Base-by-base conservation (phyloP, 148 eudicot genomes). In the Camellia sinensis region DNA sequence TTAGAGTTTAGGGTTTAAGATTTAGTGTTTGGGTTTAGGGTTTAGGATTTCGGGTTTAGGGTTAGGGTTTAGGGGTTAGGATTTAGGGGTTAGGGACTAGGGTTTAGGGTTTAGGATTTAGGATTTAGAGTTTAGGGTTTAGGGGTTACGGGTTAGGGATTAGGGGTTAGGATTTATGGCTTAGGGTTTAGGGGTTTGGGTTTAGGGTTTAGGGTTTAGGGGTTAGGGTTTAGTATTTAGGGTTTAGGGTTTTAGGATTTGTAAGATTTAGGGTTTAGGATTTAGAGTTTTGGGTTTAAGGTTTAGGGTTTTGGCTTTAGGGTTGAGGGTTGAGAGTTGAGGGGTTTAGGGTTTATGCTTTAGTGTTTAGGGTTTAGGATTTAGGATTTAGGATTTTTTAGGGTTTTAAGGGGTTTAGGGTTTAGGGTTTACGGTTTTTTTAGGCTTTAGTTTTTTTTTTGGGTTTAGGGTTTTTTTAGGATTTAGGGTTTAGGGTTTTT, bases 61-160 rank as follows among this genome's bases (percentile, higher is more conserved):
- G 19, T 44, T 70, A 1, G 21, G 73, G 73, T 13, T 70, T 43
- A 1, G 21, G 73, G 73, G 7, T 70, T 70, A 44, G 54, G 73
- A 52, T 44, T 70, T 70, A 44, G 54, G 73, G 73, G 7, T 70
- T 70, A 9, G 54, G 73, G 73, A 6, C 43, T 70, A 9, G 54
- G 73, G 73, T 44, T 70, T 70, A 9, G 54, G 73, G 73, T 44
- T 70, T 41, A 15, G 54, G 73, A 15, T 13, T 70, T 70, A 44
- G 43, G 68, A 40, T 22, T 65, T 65, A 5, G 43, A 40, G 68
- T 22, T 65, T 65, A 18, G 43, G 68, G 68, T 22, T 65, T 65
- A 22, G 43, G 68, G 40, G 6, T 65, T 65, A 22, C 12, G 68
- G 68, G 6, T 65, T 65, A 22, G 44, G 68, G 68, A 5, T 65